Percentiles rank a stretch among this genome's conserved stretches.
Evolutionary conservation across 2,329 filamentous ascomycete species (phyloP).

Genomic region (Nigrograna mackinnonii): DNA sequence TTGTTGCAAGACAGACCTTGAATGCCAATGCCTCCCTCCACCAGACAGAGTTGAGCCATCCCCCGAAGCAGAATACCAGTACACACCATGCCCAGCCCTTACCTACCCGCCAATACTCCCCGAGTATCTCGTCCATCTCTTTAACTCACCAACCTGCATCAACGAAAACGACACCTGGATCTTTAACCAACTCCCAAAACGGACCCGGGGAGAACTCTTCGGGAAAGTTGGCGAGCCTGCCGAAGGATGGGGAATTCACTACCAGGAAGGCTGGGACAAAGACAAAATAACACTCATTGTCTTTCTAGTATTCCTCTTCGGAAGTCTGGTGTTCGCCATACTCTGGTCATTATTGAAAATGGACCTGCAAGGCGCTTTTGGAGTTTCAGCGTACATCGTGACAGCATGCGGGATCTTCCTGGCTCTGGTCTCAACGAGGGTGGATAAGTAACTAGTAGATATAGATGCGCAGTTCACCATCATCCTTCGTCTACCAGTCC

Average conservation of each 20-base stretch:
- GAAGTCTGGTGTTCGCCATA: slow-evolving; percentile 22
- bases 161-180: slow-evolving; percentile 22
- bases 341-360: slow-evolving; percentile 22
- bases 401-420: slow-evolving; percentile 11
- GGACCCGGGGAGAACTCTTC: slow-evolving; percentile 18
- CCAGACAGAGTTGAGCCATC: slow-evolving; percentile 21
- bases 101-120: slow-evolving; percentile 25
- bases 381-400: slow-evolving; percentile 16
- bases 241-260: slow-evolving; percentile 33
- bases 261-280: slow-evolving; percentile 23
- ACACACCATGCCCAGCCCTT: slow-evolving; percentile 16
- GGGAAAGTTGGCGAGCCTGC: slow-evolving; percentile 18
- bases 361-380: slow-evolving; percentile 29
- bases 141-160: slow-evolving; percentile 18
- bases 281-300: slow-evolving; percentile 14
- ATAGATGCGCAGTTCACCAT: no score
- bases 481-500: no score
- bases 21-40: slow-evolving; percentile 27
- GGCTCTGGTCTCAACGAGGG: slow-evolving; percentile 2
- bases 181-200: slow-evolving; percentile 23
- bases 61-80: slow-evolving; percentile 24
- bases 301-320: slow-evolving; percentile 14
- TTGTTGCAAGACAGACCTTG: slow-evolving; percentile 11
- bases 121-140: slow-evolving; percentile 19
- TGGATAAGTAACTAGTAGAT: no score